These are phyloP conservation scores for Diaporthe ilicicola DNA, from an alignment of 2,329 filamentous ascomycete species.

Conservation along the genomic window DNA sequence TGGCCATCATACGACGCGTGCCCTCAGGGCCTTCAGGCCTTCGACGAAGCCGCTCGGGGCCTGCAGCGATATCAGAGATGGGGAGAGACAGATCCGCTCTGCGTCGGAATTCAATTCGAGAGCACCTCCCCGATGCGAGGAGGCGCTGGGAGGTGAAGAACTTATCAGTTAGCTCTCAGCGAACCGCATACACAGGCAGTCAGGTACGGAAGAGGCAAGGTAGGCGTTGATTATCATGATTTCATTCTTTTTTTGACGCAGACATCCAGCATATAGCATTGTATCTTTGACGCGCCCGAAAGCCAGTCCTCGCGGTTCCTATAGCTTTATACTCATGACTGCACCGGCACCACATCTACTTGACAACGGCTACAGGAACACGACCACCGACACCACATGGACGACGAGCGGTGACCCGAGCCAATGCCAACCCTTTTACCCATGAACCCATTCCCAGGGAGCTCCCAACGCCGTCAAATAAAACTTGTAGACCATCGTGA, in stretches of 20 bases:
- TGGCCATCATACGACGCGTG: background rate
- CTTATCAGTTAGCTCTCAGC: no score
- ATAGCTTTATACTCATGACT: conserved; percentile 5
- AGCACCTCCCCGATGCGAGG: background rate
- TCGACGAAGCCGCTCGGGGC: no score
- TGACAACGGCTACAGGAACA: background rate
- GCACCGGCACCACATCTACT: background rate
- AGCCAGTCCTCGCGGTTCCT: conserved; percentile 18
- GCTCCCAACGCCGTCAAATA: conserved; percentile 18
- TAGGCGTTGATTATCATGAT: conserved; percentile 2
- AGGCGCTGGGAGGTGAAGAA: background rate
- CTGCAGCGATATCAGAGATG: no score
- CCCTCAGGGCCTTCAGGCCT: background rate
- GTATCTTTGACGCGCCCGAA: background rate
- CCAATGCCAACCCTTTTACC: conserved; percentile 9
- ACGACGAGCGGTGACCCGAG: background rate
- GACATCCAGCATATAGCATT: background rate
- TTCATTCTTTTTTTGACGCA: conserved; percentile 19
- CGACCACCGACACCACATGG: conserved; percentile 2
- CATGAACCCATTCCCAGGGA: background rate
- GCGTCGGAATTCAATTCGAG: no score
- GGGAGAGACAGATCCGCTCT: no score
- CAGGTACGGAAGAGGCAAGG: background rate
- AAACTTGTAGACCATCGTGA: conserved; percentile 17
- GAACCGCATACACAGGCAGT: background rate